Percentiles rank a stretch among this genome's conserved stretches.
phyloP scores from a whole-genome alignment of 176 grass and related monocot species.

The Oryza officinalis region DNA sequence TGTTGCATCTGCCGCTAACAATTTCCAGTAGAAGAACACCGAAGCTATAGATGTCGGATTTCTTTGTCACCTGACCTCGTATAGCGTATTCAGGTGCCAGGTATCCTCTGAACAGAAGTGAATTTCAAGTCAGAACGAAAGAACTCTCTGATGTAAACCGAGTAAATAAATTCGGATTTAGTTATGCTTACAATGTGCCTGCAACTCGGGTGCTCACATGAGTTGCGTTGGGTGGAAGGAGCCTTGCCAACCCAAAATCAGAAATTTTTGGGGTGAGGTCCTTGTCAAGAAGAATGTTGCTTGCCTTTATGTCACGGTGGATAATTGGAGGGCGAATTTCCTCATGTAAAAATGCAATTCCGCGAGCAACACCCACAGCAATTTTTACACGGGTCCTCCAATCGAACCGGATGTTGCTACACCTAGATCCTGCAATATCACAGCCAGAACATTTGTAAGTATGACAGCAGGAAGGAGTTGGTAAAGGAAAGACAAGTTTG shows the following conservation, averaged over 20 bases:
- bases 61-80: constrained; percentile 84
- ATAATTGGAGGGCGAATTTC: constrained; percentile 68
- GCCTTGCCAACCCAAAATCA: constrained; percentile 84
- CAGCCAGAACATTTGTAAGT: constrained; percentile 28
- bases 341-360: constrained; percentile 89
- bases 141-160: not conserved
- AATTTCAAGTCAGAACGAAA: constrained; percentile 23
- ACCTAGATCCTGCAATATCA: constrained; percentile 51
- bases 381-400: constrained; percentile 77
- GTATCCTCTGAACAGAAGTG: constrained; percentile 59
- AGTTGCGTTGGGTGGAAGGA: constrained; percentile 69
- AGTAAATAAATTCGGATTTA: not conserved
- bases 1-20: constrained; percentile 73
- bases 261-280: constrained; percentile 83
- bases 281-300: constrained; percentile 91
- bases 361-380: constrained; percentile 68
- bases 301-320: constrained; percentile 95
- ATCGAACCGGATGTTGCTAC: constrained; percentile 63
- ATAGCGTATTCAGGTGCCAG: constrained; percentile 93
- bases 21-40: constrained; percentile 87
- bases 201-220: constrained; percentile 93
- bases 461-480: not conserved
- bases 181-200: constrained; percentile 78
- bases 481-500: not conserved
- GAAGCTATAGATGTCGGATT: constrained; percentile 81